Percentiles rank a stretch among this genome's conserved stretches.
Conservation (phyloP, 441 rosid genomes). For the Pelargonium exstipulatum region DNA sequence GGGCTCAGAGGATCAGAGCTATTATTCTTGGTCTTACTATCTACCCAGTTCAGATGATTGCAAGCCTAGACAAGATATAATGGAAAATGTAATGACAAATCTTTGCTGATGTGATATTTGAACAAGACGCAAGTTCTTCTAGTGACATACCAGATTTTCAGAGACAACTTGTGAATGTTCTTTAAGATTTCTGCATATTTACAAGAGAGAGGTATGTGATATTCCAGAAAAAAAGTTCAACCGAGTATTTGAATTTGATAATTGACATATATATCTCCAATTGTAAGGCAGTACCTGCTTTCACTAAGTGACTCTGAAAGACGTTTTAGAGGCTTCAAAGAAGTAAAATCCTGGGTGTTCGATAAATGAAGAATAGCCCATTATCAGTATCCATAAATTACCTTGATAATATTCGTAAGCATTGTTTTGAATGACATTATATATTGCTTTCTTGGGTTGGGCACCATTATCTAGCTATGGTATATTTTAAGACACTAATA, state of each 20-base stretch:
- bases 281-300: constrained; percentile 47
- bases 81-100: constrained; percentile 19
- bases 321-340: constrained; percentile 53
- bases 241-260: constrained; percentile 8
- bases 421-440: constrained; percentile 15
- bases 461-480: not conserved
- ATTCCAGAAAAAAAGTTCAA: constrained; percentile 9
- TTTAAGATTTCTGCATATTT: constrained; percentile 40
- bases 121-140: constrained; percentile 15
- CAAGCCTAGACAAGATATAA: constrained; percentile 34
- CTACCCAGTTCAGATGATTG: constrained; percentile 28
- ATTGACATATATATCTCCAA: not conserved
- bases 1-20: constrained; percentile 22
- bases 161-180: constrained; percentile 34
- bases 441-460: no score
- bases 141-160: constrained; percentile 44
- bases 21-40: constrained; percentile 24
- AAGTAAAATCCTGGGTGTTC: constrained; percentile 22
- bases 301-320: constrained; percentile 53
- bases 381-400: not conserved
- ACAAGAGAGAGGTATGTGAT: constrained; percentile 13
- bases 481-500: not conserved
- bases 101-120: constrained; percentile 3
- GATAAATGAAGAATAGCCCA: constrained; percentile 39
- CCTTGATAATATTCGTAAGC: constrained; percentile 3